A percentile compares a stretch with the other conserved stretches of the same genome.
These are phyloP conservation scores for Pythium grandisporangium DNA, from an alignment of 352 stramenopile genomes.

Conservation along the genomic window DNA sequence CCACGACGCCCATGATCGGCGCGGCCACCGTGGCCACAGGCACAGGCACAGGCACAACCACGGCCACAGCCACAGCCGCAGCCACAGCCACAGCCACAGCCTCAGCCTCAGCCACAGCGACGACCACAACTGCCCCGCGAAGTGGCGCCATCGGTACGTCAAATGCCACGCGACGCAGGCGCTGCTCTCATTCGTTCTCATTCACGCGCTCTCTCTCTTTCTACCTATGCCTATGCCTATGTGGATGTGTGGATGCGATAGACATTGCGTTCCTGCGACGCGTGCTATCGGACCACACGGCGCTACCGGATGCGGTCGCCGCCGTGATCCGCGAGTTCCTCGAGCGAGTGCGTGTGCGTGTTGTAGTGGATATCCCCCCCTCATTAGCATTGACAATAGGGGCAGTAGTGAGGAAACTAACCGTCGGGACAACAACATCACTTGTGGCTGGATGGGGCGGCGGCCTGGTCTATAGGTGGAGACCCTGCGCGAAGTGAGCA, in stretches of 20 bases:
- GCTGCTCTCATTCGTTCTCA: background rate
- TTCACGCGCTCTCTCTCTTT: background rate
- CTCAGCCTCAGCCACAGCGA: too few species aligned
- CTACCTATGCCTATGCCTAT: background rate
- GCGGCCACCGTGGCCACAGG: too few species aligned
- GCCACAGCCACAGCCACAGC: too few species aligned
- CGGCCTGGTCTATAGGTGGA: conserved; percentile 11
- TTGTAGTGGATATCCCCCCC: background rate
- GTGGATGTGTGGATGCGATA: background rate
- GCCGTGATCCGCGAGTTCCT: conserved; percentile 12
- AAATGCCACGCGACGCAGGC: background rate
- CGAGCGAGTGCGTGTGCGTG: conserved; percentile 1
- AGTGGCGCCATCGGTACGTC: background rate
- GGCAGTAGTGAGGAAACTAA: too few species aligned
- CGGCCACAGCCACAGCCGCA: too few species aligned
- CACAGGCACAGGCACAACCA: too few species aligned
- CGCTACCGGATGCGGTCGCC: conserved; percentile 7
- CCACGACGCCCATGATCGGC: too few species aligned
- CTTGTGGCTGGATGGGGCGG: background rate
- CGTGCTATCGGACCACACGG: conserved; percentile 9
- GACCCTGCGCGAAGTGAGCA: conserved; percentile 16
- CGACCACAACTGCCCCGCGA: too few species aligned
- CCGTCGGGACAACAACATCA: too few species aligned
- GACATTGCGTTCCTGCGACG: conserved; percentile 15
- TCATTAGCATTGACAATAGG: too few species aligned